Evolutionary conservation across 768 basidiomycete genomes (phyloP).

Genomic region (Mycena sanguinolenta): DNA sequence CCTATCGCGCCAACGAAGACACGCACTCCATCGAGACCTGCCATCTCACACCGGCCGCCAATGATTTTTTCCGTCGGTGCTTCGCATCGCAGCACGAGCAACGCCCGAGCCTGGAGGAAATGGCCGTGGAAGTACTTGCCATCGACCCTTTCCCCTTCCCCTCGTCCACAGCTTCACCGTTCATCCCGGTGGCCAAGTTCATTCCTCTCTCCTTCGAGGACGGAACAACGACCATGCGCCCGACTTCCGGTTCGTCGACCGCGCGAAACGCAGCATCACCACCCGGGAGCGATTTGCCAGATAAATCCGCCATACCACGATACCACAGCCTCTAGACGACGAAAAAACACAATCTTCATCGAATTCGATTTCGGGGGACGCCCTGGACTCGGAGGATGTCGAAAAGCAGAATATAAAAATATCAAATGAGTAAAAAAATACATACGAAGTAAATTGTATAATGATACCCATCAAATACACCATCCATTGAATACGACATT

Average conservation of each 20-base stretch:
- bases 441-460: no score
- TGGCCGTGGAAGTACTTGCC: background rate
- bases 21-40: background rate
- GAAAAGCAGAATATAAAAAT: no score
- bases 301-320: no score
- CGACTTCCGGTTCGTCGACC: background rate
- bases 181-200: background rate
- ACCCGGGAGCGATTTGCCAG: background rate
- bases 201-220: background rate
- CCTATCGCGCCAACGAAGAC: conserved; percentile 6
- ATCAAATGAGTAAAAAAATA: no score
- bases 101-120: conserved; percentile 7
- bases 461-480: no score
- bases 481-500: no score
- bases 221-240: no score
- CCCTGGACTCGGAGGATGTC: no score
- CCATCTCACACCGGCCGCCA: conserved; percentile 10
- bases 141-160: conserved; percentile 7
- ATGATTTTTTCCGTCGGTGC: conserved; percentile 13
- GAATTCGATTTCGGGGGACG: no score
- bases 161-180: background rate
- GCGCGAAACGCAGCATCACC: background rate
- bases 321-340: no score
- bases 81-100: conserved; percentile 2
- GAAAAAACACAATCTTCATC: no score